Evolutionary conservation across 2,329 filamentous ascomycete species (phyloP), one percentile per base, ranked within the genome.

Genomic region (Colletotrichum endophyticum): DNA sequence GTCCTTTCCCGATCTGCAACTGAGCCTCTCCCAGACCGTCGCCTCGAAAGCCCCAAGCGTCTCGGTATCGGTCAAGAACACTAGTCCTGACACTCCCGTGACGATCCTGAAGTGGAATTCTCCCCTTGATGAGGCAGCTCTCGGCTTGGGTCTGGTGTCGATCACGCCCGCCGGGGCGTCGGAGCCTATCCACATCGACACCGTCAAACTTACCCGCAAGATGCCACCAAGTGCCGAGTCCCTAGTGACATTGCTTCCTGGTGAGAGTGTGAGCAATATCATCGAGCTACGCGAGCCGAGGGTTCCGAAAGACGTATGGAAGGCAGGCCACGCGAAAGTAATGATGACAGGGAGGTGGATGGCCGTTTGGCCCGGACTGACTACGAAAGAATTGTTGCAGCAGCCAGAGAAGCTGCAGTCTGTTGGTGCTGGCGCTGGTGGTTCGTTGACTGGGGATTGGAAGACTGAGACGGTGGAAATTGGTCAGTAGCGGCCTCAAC

Each of bases 71-170:
- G 84, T 89, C 68, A 85, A 83, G 63, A 88, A 89, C 81, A 84
- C 81, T 15, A 83, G 85, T 67, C 36, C 70, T 5, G 77, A 82
- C 2, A 73, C 79, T 4, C 78, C 86, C 3, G 81, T 88, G 70
- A 88, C 86, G 1, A 77, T 89, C 28, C 82, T 89, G 49, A 81
- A 79, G 6, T 89, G 87, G 82, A 81, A 85, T 66, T 87, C 87
- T 2, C 87, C 87, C 19, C 81, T 89, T 25, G 87, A 89, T 78
- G 80, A 82, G 0, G 67, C 86, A 25, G 86, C 84, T 0, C 75
- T 87, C 61, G 82, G 85, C 68, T 82, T 88, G 2, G 87, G 87
- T 13, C 80, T 86, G 11, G 70, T 89, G 9, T 80, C 81, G 25
- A 83, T 88, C 75, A 85, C 81, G 3, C 85, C 84, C 6, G 80